A percentile compares a stretch with the other conserved stretches of the same genome.
Conservation (phyloP, 2,329 filamentous ascomycete genomes). For the Neonectria coccinea region DNA sequence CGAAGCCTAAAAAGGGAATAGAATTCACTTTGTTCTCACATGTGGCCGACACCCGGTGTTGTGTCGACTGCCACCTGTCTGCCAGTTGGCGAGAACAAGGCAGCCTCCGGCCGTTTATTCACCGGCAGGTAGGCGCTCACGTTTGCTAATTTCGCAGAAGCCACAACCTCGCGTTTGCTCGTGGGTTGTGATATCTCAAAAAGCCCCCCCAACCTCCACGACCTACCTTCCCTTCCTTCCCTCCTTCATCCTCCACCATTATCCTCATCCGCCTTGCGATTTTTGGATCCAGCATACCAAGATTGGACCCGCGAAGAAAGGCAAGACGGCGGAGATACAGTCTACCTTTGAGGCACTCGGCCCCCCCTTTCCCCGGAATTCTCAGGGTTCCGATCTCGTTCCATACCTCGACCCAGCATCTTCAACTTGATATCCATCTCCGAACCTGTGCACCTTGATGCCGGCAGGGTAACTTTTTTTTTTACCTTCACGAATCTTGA, state of each 20-base stretch:
- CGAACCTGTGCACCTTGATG: background rate
- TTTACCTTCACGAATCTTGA: background rate
- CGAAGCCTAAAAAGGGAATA: background rate
- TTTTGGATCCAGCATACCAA: background rate
- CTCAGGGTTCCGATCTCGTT: background rate
- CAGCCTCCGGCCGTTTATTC: background rate
- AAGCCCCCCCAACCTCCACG: too few species aligned
- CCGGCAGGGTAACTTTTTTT: too few species aligned
- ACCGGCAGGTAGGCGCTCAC: background rate
- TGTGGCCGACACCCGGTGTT: background rate
- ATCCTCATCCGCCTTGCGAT: background rate
- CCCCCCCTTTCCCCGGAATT: background rate
- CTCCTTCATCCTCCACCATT: background rate
- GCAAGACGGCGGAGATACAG: background rate
- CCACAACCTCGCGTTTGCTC: background rate
- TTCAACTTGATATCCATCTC: background rate
- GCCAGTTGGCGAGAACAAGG: conserved; percentile 2
- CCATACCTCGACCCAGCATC: background rate
- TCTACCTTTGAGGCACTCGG: background rate
- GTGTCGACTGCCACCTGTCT: conserved; percentile 4
- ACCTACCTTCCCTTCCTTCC: background rate
- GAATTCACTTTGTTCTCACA: background rate
- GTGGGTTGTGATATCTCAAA: background rate
- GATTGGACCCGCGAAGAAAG: background rate
- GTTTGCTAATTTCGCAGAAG: background rate